Base-by-base conservation (phyloP, 371 early-diverging fungal species). In the Batrachochytrium dendrobatidis region DNA sequence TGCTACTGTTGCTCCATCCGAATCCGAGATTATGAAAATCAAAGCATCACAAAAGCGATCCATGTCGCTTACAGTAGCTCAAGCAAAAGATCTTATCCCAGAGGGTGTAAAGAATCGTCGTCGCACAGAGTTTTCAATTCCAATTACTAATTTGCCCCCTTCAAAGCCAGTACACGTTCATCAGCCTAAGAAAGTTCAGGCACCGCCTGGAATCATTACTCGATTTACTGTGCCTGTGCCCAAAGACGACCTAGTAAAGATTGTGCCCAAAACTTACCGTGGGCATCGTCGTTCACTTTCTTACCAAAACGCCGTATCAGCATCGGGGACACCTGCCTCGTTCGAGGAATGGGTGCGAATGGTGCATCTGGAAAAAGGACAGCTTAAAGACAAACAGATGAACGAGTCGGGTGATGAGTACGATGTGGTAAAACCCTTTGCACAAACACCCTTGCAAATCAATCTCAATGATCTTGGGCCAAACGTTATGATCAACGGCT, bases 151-250 rank as follows among this genome's bases (percentile, higher is more conserved):
- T 29, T 25, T 25, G 49, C 22, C 8, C 8, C 49, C 49, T 29
- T 22, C 8, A n/a, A 7, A 8, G 29, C 49, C 49, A 48, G 49
- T 48, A 22, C 6, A 24, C 6, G 49, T 24, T 12, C 49, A 51
- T 33, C 25, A 58, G 29, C 53, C 22, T 3, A 70, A 45, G 24
- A 65, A 65, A 28, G 45, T 58, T 0, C 43, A 53, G 5, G 62
- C 63, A 10, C 75, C 75, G 3, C 53, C 64, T 3, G 82, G 82
- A 1, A 44, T 55, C 15, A 54, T 79, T 22, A 79, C 81, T 8
- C 62, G 74, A 18, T 77, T 77, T 50, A 69, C 65, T 0, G 63
- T 64, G 18, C 73, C 76, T 0, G 64, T 81, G 2, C 43, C 71
- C 7, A 39, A 45, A 12, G 54, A 43, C 20, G 69, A 79, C 29